Conservation (phyloP, 1,284 basidiomycete species). For the Xanthoconium separans region DNA sequence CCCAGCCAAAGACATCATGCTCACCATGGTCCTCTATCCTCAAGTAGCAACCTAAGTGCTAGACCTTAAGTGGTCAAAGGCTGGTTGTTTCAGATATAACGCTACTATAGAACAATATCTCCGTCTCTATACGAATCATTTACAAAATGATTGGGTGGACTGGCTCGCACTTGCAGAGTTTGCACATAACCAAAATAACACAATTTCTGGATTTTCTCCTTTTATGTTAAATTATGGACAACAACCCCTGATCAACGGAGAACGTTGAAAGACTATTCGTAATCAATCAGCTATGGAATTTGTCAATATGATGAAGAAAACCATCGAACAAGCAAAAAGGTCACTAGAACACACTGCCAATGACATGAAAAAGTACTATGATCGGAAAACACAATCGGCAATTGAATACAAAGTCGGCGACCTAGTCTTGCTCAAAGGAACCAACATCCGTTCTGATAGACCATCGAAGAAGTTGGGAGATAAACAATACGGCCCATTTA, state of each 20-base stretch:
- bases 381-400: neutral
- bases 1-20: no score
- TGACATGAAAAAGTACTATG: neutral
- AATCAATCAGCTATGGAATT: neutral
- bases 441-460: neutral
- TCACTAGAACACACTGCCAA: neutral
- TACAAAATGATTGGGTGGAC: neutral
- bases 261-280: neutral
- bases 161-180: neutral
- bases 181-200: neutral
- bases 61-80: no score
- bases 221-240: neutral
- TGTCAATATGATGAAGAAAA: neutral
- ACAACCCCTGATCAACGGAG: neutral
- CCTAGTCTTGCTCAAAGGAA: neutral
- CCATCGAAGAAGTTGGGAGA: neutral
- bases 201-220: fast-evolving
- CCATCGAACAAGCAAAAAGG: neutral
- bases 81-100: no score
- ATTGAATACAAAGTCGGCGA: neutral
- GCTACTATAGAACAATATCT: neutral
- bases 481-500: neutral
- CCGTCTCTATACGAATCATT: neutral
- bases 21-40: no score
- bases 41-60: no score